These are phyloP conservation scores for Xylariales sp. DNA, from an alignment of 2,329 filamentous ascomycete species.

Conservation along the genomic window DNA sequence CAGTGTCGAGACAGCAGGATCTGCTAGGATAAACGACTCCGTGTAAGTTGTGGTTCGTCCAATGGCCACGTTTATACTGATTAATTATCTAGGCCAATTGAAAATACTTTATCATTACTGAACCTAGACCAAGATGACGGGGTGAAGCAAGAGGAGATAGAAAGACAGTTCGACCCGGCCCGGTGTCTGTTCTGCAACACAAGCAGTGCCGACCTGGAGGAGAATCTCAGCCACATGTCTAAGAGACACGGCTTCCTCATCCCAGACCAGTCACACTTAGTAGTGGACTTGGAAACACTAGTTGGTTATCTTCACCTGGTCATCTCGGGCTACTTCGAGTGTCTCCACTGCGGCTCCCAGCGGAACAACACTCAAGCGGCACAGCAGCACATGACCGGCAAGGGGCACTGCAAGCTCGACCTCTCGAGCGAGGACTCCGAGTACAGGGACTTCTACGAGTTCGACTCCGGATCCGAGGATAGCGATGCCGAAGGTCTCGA, in stretches of 20 bases:
- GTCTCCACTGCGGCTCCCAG: conserved; percentile 43
- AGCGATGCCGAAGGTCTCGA: background rate
- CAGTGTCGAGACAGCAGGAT: too few species aligned
- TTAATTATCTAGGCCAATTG: too few species aligned
- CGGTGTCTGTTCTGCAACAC: conserved; percentile 4
- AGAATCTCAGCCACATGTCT: conserved; percentile 44
- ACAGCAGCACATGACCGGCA: conserved; percentile 36
- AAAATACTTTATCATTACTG: too few species aligned
- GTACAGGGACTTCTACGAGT: conserved; percentile 24
- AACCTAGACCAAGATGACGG: too few species aligned
- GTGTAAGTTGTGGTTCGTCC: too few species aligned
- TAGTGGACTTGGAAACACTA: conserved; percentile 42
- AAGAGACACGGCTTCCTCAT: conserved; percentile 42
- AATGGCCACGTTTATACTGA: too few species aligned
- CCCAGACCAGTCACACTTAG: conserved; percentile 31
- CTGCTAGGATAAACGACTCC: too few species aligned
- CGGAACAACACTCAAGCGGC: conserved; percentile 37
- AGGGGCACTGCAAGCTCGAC: conserved; percentile 23
- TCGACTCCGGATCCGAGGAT: conserved; percentile 3
- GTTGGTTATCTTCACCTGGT: conserved; percentile 44
- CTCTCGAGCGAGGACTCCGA: conserved; percentile 19
- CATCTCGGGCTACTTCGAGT: conserved; percentile 44
- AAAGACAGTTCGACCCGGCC: conserved; percentile 1
- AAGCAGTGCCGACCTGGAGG: conserved; percentile 22
- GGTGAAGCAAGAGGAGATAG: too few species aligned